These are phyloP conservation scores for Cicer judaicum DNA, from an alignment of 306 rosid species.

Conservation along the genomic window DNA sequence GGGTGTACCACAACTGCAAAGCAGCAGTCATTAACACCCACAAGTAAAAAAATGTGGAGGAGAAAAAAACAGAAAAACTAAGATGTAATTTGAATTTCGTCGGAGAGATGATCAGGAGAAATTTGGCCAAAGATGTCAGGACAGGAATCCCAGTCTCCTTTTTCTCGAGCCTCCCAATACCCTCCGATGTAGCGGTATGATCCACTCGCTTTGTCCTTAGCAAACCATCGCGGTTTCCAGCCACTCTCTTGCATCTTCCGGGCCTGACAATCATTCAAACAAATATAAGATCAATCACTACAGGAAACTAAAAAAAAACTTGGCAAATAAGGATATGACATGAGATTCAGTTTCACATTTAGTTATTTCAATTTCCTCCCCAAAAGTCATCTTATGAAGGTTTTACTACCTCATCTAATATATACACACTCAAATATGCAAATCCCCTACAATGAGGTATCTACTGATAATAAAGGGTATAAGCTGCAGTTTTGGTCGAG, in stretches of 20 bases:
- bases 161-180: slow-evolving; percentile 90
- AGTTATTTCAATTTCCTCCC: slow-evolving; percentile 29
- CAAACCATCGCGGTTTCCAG: slow-evolving; percentile 97
- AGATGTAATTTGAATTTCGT: slow-evolving; percentile 49
- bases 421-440: not conserved
- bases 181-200: slow-evolving; percentile 83
- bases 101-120: slow-evolving; percentile 70
- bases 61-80: slow-evolving; percentile 43
- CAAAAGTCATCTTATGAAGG: not conserved
- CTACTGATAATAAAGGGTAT: not conserved
- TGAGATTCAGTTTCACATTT: slow-evolving; percentile 1
- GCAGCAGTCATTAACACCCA: slow-evolving; percentile 44
- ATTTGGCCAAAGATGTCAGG: slow-evolving; percentile 94
- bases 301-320: not conserved
- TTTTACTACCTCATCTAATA: not conserved
- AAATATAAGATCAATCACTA: slow-evolving; percentile 31
- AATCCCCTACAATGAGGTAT: not conserved
- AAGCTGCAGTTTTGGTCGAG: not conserved
- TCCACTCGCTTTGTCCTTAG: slow-evolving; percentile 74
- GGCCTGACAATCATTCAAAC: slow-evolving; percentile 63
- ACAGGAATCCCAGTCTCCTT: slow-evolving; percentile 79
- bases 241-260: slow-evolving; percentile 98
- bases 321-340: slow-evolving; percentile 6
- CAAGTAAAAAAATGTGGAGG: slow-evolving; percentile 49
- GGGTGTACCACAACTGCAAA: slow-evolving; percentile 46